phyloP scores from a whole-genome alignment of 129 eudicot species.

The Helianthus tuberosus region DNA sequence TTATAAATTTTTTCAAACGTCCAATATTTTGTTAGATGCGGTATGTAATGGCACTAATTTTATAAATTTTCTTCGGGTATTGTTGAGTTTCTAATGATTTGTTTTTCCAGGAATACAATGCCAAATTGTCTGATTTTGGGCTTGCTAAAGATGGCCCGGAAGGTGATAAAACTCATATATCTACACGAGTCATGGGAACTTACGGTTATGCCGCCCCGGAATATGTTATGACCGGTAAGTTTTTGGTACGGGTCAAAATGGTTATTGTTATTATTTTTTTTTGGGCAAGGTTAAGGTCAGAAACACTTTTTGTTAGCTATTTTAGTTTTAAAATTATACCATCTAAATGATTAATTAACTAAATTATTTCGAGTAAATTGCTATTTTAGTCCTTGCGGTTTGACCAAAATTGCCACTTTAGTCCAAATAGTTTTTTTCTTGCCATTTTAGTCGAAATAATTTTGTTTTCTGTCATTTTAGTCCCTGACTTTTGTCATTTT shows the following conservation, averaged over 20 bases:
- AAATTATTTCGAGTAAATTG: not conserved
- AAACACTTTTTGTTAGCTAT: not conserved
- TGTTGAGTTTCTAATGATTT: constrained; percentile 9
- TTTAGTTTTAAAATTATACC: not conserved
- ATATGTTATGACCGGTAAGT: constrained; percentile 86
- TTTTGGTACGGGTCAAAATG: not conserved
- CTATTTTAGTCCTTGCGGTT: too few relatives aligned
- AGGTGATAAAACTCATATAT: constrained; percentile 93
- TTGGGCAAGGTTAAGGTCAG: not conserved
- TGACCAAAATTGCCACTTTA: too few relatives aligned
- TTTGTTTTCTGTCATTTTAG: too few relatives aligned
- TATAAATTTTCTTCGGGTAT: not conserved
- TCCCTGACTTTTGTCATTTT: too few relatives aligned
- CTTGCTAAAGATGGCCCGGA: constrained; percentile 99
- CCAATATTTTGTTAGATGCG: constrained; percentile 88
- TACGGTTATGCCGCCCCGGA: constrained; percentile 98
- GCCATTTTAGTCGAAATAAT: too few relatives aligned
- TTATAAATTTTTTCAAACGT: constrained; percentile 69
- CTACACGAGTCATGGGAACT: constrained; percentile 98
- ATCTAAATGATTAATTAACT: not conserved
- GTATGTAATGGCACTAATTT: constrained; percentile 44
- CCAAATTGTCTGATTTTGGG: constrained; percentile 95
- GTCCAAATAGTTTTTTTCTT: too few relatives aligned
- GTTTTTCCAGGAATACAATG: constrained; percentile 77
- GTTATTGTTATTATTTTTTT: not conserved